phyloP scores from a whole-genome alignment of 371 early-diverging fungal genomes.

The Circinella minor region DNA sequence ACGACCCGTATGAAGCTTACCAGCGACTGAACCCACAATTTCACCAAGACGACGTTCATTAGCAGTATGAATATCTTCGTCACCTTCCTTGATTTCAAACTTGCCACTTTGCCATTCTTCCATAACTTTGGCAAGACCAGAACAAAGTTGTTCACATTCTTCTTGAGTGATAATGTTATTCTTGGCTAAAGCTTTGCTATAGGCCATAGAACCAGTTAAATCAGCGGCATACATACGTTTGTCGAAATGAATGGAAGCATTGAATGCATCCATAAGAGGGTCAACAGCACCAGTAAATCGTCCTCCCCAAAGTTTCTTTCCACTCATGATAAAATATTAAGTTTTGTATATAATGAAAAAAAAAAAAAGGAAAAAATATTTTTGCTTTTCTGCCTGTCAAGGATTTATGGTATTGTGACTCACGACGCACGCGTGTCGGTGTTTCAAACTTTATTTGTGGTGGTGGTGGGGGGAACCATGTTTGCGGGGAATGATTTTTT shows the following conservation, averaged over 20 bases:
- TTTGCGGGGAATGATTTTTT: too few relatives aligned
- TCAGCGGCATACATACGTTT: conserved; percentile 91
- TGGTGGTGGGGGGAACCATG: too few relatives aligned
- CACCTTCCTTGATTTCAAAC: conserved; percentile 81
- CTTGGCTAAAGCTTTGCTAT: conserved; percentile 83
- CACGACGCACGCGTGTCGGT: background rate
- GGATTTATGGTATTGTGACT: background rate
- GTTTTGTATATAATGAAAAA: background rate
- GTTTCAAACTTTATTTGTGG: too few relatives aligned
- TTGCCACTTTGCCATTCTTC: conserved; percentile 81
- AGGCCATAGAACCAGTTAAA: conserved; percentile 87
- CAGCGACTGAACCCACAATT: conserved; percentile 89
- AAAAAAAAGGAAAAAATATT: background rate
- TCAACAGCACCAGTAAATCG: conserved; percentile 90
- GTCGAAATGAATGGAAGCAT: conserved; percentile 94
- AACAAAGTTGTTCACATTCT: conserved; percentile 75
- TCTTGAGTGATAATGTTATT: conserved; percentile 76
- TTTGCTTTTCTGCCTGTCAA: background rate
- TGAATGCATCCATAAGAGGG: conserved; percentile 96
- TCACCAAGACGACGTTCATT: conserved; percentile 96
- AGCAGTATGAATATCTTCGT: conserved; percentile 98
- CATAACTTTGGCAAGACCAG: conserved; percentile 77
- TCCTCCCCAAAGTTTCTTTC: conserved; percentile 53
- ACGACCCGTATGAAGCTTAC: conserved; percentile 97
- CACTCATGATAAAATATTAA: conserved; percentile 2